Evolutionary conservation across 2,329 filamentous ascomycete species (phyloP), one percentile per base, ranked within the genome.

Genomic region (Elsinoe perseae): DNA sequence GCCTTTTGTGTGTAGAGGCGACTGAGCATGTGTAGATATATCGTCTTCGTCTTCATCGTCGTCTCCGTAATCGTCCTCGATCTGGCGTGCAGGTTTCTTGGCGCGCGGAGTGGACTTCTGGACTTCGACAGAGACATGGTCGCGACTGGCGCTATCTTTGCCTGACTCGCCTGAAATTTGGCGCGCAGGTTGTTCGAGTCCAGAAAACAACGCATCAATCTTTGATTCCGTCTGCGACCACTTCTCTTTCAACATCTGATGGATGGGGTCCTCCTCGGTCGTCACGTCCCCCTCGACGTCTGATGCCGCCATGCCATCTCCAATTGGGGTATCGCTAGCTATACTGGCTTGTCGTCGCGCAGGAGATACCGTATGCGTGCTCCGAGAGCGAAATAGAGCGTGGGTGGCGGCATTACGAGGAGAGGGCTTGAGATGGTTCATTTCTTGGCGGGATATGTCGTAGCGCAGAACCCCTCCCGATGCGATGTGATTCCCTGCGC

Each of bases 21-120:
- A 80, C 61, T 73, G 70, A 58, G 66, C 69, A 38, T 72, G 72
- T 21, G 69, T 67, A 34, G 73, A 72, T 21, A 74, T 71, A 27
- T 78, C 77, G 36, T 67, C 65, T 8, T 68, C 66, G 28, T 80
- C 80, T 7, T 81, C 79, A 25, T 83, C 82, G 57, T 95, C 90
- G 64, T 92, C 87, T 62, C 86, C 87, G 67, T 92, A 91, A 72
- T 92, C 86, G 65, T 90, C 86, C 69, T 92, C 88, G 77, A 92
- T 90, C 68, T 82, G 78, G 65, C 88, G 80, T 70, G 86, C 86
- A 46, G 83, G 79, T 72, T 87, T 86, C 73, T 93, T 95, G 75
- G 83, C 65, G 72, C 74, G 66, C 74, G 73, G 68, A 73, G 70
- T 64, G 61, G 69, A 68, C 58, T 68, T 68, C 69, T 73, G 77